Evolutionary conservation across 306 rosid species (phyloP).

Genomic region (Medicago ruthenica): DNA sequence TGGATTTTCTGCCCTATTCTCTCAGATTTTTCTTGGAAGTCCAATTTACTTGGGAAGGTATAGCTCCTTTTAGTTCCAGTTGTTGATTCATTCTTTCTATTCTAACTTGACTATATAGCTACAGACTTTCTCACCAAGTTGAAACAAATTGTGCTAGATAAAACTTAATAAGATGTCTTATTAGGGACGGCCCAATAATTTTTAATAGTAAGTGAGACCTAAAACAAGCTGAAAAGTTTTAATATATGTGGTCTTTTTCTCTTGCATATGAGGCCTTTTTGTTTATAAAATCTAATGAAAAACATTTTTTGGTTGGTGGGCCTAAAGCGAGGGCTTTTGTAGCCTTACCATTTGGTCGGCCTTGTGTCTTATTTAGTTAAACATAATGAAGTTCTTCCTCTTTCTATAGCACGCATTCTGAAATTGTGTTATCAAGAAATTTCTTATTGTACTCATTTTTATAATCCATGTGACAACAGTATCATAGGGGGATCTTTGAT

Average conservation of each 20-base stretch:
- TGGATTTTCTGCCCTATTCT: conserved; percentile 67
- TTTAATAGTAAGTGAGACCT: no score
- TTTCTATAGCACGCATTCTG: conserved; percentile 26
- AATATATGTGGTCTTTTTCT: no score
- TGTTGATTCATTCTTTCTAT: conserved; percentile 26
- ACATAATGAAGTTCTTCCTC: conserved; percentile 3
- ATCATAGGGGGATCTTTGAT: conserved; percentile 82
- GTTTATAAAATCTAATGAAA: no score
- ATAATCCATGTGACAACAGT: conserved; percentile 54
- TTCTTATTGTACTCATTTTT: conserved; percentile 44
- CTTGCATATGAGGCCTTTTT: no score
- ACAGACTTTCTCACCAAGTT: no score
- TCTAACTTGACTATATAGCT: not conserved
- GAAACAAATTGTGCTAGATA: not conserved
- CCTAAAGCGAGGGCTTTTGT: no score
- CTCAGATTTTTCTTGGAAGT: conserved; percentile 87
- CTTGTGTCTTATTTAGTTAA: no score
- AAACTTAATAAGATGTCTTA: not conserved
- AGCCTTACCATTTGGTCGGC: no score
- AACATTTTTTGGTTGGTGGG: no score
- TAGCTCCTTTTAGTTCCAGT: conserved; percentile 38
- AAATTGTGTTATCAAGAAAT: not conserved
- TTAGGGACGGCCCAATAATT: no score
- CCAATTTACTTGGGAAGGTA: conserved; percentile 93
- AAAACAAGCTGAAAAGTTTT: no score